Evolutionary conservation across 768 basidiomycete genomes (phyloP).

Genomic region (Polyporus arcularius): DNA sequence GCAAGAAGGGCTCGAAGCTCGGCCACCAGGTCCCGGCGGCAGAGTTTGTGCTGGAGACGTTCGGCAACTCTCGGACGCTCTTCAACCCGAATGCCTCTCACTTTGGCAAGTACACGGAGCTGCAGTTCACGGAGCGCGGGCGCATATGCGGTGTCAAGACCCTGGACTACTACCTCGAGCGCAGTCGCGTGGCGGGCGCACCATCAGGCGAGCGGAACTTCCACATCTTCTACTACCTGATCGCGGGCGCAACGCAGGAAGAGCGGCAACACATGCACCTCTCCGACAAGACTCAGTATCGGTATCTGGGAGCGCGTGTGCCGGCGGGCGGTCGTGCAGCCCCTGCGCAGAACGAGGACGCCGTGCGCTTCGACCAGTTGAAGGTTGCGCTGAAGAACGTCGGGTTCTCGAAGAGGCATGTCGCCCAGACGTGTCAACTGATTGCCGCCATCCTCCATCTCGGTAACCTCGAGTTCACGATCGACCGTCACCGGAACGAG

Average conservation of each 20-base stretch:
- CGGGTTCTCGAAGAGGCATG: slow-evolving; percentile 91
- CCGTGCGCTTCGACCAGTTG: slow-evolving; percentile 87
- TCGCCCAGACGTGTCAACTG: slow-evolving; percentile 94
- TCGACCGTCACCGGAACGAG: slow-evolving; percentile 81
- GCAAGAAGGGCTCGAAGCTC: slow-evolving; percentile 94
- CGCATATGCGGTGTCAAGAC: slow-evolving; percentile 89
- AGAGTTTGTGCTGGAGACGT: slow-evolving; percentile 93
- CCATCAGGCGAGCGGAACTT: slow-evolving; percentile 95
- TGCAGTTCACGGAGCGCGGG: slow-evolving; percentile 94
- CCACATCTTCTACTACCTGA: slow-evolving; percentile 96
- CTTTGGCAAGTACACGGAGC: slow-evolving; percentile 96
- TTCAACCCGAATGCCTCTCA: slow-evolving; percentile 95
- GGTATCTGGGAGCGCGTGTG: slow-evolving; percentile 70
- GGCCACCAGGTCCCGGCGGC: slow-evolving; percentile 85
- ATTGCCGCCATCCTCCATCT: slow-evolving; percentile 95
- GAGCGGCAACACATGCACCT: slow-evolving; percentile 89
- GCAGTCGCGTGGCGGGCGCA: slow-evolving; percentile 83
- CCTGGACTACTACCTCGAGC: slow-evolving; percentile 94
- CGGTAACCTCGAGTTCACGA: slow-evolving; percentile 90
- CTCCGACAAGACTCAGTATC: slow-evolving; percentile 75
- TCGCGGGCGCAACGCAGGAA: slow-evolving; percentile 86
- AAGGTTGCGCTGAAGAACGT: slow-evolving; percentile 93
- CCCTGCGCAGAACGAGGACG: slow-evolving; percentile 74
- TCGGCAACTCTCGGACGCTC: slow-evolving; percentile 89
- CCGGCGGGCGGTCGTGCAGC: slow-evolving; percentile 28